Evolutionary conservation across 169 alveolate species (phyloP), one percentile per base, ranked within the genome.

Genomic region (Cryptosporidium sp.): DNA sequence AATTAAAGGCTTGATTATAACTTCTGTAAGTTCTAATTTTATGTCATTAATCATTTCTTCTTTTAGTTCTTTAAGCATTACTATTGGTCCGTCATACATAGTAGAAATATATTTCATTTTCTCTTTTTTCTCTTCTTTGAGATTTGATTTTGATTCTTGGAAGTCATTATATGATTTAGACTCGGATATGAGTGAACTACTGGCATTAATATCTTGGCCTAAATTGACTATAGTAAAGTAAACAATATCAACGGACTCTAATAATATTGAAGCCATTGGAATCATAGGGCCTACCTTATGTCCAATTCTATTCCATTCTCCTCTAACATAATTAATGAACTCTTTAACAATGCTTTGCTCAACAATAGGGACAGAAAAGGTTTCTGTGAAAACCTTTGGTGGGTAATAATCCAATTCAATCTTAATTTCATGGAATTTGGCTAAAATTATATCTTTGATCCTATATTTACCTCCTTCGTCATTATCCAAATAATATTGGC

Each of bases 241-340:
- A 42, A 80, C 89, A 44, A 80, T 39, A 33, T 80, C 75, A 37
- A 80, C 60, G 0, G 89, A 80, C 44, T 80, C 89, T 12, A 80
- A 33, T 80, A 80, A 65, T n/a, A 80, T 80, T 37, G 69, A 80
- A 21, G 42, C 21, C 52, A 80, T 60, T n/a, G 89, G 89, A 23
- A 65, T 61, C 21, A 80, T 45, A 26, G 75, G 80, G 37, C 89
- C 75, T 37, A 80, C 45, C 29, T 80, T 80, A 26, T 44, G 89
- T 6, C 89, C 89, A 42, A 80, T 23, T 48, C 48, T 37, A 65
- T 80, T 62, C 89, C 89, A 80, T 62, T 80, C 89, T 4, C 29
- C 39, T 61, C 70, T 42, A 37, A 80, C 37, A 31, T 80, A 65
- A 1, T 26, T 23, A 37, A 45, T 16, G 42, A 80, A 80, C 70